Percentiles rank a stretch among this genome's conserved stretches.
These are phyloP conservation scores for Plantago major DNA, from an alignment of 257 asterid species.

Conservation along the genomic window DNA sequence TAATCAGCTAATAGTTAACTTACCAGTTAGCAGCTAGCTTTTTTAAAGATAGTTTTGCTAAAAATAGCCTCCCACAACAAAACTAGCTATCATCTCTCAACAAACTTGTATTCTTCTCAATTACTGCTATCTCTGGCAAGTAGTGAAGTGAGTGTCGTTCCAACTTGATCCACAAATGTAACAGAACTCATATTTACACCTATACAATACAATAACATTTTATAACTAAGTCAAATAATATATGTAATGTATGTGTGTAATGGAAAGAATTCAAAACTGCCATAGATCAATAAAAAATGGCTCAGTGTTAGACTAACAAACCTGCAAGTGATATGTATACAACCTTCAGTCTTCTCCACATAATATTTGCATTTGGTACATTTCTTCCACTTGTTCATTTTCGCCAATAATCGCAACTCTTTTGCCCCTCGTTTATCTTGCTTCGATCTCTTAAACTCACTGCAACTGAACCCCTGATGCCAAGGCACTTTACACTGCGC, in stretches of 20 bases:
- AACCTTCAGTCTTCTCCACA: conserved; percentile 25
- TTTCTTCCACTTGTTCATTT: conserved; percentile 18
- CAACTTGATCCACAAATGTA: conserved; percentile 11
- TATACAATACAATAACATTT: background rate
- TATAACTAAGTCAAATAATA: background rate
- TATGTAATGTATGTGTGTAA: too few species aligned
- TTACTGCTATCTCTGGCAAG: background rate
- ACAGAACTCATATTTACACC: conserved; percentile 7
- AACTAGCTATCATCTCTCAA: too few species aligned
- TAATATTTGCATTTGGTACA: conserved; percentile 20
- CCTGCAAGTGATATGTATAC: conserved; percentile 30
- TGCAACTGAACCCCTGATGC: conserved; percentile 21
- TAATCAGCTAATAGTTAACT: too few species aligned
- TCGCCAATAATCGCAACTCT: conserved; percentile 21
- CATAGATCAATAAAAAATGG: background rate
- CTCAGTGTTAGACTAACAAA: background rate
- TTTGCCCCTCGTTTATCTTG: conserved; percentile 6
- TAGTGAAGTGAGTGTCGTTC: background rate
- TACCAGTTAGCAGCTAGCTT: too few species aligned
- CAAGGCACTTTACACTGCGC: conserved; percentile 25
- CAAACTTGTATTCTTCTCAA: too few species aligned
- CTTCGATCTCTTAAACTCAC: conserved; percentile 15
- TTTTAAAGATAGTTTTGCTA: too few species aligned
- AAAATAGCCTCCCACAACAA: too few species aligned
- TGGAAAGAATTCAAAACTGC: too few species aligned